Evolutionary conservation across 176 grass and related monocot species (phyloP).

Genomic region (Carex pumila): DNA sequence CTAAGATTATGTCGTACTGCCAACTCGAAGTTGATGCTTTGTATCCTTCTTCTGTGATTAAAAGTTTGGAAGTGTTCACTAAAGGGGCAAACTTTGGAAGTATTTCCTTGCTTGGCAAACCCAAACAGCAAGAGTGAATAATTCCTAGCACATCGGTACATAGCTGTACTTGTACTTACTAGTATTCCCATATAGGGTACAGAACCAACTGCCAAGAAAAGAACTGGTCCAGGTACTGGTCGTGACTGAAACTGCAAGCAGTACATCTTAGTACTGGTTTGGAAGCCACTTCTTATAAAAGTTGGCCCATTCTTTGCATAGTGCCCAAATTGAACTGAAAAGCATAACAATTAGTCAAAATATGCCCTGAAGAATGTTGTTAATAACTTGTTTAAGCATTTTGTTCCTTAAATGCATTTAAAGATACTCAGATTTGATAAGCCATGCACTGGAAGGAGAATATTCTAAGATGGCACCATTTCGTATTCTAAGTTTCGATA

Average conservation of each 20-base stretch:
- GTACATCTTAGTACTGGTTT: not conserved
- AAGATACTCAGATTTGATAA: slow-evolving; percentile 80
- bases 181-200: not conserved
- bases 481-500: slow-evolving; percentile 97
- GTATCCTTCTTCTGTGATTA: slow-evolving; percentile 55
- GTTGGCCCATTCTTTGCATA: not conserved
- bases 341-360: not conserved
- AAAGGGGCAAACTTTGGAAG: not conserved
- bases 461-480: slow-evolving; percentile 96
- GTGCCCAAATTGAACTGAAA: not conserved
- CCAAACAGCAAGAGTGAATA: not conserved
- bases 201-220: not conserved
- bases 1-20: slow-evolving; percentile 64
- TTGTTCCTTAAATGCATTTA: slow-evolving; percentile 21
- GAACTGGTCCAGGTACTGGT: not conserved
- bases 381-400: not conserved
- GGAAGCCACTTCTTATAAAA: not conserved
- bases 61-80: not conserved
- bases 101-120: slow-evolving; percentile 16
- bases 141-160: not conserved
- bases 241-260: not conserved
- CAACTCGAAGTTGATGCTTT: slow-evolving; percentile 80
- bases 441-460: slow-evolving; percentile 70
- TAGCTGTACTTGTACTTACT: not conserved
- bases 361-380: not conserved